These are phyloP conservation scores for Ceratobasidium sp. DNA, from an alignment of 1,284 basidiomycete genomes.

Conservation along the genomic window DNA sequence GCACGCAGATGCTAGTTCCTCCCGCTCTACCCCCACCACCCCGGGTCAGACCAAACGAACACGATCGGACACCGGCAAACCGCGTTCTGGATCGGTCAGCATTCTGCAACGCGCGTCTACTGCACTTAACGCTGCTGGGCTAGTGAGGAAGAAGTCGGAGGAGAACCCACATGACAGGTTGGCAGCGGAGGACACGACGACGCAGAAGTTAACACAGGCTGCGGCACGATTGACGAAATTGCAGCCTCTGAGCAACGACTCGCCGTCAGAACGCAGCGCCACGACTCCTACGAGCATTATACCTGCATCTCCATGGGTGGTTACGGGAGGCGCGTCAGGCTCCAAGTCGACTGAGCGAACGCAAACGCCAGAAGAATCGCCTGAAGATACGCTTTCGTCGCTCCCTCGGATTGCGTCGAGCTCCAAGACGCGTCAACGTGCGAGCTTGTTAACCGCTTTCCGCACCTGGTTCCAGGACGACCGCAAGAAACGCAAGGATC, in stretches of 20 bases:
- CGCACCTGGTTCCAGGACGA: conserved; percentile 84
- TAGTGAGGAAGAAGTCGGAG: conserved; percentile 81
- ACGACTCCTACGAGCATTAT: conserved; percentile 24
- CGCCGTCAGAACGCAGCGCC: conserved; percentile 33
- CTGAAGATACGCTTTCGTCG: conserved; percentile 38
- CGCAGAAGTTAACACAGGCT: conserved; percentile 11
- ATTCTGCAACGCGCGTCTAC: conserved; percentile 95
- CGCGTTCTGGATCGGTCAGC: conserved; percentile 83
- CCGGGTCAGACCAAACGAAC: conserved; percentile 47
- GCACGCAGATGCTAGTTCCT: conserved; percentile 14
- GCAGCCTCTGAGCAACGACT: conserved; percentile 1
- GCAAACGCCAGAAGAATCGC: conserved; percentile 53
- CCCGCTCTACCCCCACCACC: conserved; percentile 44
- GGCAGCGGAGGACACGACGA: conserved; percentile 31
- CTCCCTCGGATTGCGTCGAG: conserved; percentile 18
- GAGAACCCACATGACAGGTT: conserved; percentile 59
- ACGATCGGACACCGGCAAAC: conserved; percentile 59
- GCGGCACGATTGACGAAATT: conserved; percentile 25
- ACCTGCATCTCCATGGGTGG: conserved; percentile 36
- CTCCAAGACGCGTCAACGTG: conserved; percentile 64
- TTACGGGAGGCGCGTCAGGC: conserved; percentile 3
- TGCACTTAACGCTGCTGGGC: conserved; percentile 77
- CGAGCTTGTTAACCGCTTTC: conserved; percentile 76
- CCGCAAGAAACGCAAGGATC: conserved; percentile 68
- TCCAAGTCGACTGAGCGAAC: conserved; percentile 59